A percentile compares a stretch with the other conserved stretches of the same genome.
Conservation (phyloP, 495 filamentous ascomycete species). For the Collariella sp. region DNA sequence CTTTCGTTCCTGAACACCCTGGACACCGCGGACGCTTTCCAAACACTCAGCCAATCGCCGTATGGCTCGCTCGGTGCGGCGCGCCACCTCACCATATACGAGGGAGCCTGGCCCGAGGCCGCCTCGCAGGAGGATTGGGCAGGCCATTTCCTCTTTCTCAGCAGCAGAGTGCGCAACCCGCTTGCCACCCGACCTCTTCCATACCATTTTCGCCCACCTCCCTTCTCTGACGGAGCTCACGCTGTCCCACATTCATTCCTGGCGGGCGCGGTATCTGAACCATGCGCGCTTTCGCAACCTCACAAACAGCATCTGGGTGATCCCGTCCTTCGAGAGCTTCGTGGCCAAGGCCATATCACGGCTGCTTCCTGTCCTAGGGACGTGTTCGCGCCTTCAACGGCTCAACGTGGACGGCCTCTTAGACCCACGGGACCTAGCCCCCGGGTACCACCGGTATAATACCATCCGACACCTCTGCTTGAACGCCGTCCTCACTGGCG, state of each 20-base stretch:
- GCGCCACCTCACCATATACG: not conserved
- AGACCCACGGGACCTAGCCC: not conserved
- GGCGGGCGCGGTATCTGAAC: not conserved
- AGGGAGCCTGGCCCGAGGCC: not conserved
- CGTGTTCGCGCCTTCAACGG: not conserved
- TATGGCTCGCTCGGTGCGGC: not conserved
- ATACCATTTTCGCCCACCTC: not conserved
- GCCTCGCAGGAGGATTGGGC: not conserved
- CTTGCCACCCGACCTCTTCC: not conserved
- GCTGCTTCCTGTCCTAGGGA: constrained; percentile 1
- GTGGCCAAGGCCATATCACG: not conserved
- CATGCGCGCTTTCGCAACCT: not conserved
- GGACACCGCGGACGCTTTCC: not conserved
- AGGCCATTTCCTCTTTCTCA: not conserved
- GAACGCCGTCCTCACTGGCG: not conserved
- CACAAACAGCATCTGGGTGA: not conserved
- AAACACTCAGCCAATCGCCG: not conserved
- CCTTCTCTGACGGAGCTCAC: not conserved
- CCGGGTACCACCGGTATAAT: not conserved
- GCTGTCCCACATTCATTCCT: not conserved
- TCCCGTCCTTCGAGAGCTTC: not conserved
- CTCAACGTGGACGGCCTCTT: not conserved
- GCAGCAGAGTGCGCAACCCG: not conserved
- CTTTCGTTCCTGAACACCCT: not conserved
- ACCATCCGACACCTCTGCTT: not conserved